phyloP scores from a whole-genome alignment of 768 basidiomycete species.

The Lactarius vividus region DNA sequence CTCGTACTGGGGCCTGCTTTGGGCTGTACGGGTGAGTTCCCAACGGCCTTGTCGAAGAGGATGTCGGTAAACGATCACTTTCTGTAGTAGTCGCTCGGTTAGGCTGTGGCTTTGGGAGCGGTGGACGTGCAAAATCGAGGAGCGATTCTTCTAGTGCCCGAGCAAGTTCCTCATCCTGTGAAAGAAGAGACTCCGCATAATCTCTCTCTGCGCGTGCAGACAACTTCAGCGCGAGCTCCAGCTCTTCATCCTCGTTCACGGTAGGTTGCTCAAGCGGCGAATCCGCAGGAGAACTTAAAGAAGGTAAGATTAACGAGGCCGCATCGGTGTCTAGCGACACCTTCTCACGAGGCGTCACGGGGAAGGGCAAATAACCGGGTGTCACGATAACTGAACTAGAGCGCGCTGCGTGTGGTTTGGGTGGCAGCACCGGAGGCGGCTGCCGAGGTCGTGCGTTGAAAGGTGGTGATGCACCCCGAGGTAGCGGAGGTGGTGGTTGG shows the following conservation, averaged over 20 bases:
- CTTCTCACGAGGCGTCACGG: background rate
- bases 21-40: conserved; percentile 2
- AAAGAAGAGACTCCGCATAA: conserved; percentile 2
- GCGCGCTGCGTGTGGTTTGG: conserved; percentile 11
- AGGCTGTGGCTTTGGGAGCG: background rate
- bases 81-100: background rate
- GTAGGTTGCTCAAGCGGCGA: conserved; percentile 13
- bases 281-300: conserved; percentile 25
- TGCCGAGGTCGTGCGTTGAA: background rate
- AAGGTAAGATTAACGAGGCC: background rate
- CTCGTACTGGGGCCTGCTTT: background rate
- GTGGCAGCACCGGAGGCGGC: conserved; percentile 1
- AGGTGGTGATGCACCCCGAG: background rate
- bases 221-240: conserved; percentile 59
- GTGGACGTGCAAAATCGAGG: background rate
- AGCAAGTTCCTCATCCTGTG: conserved; percentile 17
- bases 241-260: conserved; percentile 56
- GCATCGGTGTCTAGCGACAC: background rate
- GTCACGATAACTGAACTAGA: background rate
- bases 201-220: conserved; percentile 36
- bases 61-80: background rate
- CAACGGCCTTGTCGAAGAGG: background rate
- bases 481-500: conserved; percentile 7
- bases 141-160: conserved; percentile 23
- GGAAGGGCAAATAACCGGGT: background rate